Evolutionary conservation across 2,329 filamentous ascomycete species (phyloP).

Genomic region (Neopestalotiopsis sp.): DNA sequence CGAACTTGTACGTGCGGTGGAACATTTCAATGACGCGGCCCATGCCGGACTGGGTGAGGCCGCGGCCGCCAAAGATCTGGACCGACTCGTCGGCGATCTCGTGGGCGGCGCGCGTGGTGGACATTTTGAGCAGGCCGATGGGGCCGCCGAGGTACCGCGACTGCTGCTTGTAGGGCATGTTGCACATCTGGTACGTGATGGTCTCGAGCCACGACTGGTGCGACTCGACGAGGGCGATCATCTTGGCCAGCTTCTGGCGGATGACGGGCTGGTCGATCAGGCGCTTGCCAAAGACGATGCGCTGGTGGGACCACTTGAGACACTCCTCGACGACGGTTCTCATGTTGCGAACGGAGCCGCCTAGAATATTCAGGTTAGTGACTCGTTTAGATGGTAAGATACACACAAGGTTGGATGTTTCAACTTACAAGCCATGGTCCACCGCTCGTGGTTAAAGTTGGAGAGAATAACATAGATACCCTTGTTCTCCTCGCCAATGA

Average conservation of each 20-base stretch:
- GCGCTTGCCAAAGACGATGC: conserved; percentile 82
- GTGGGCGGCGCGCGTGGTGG: conserved; percentile 76
- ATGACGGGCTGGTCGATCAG: conserved; percentile 86
- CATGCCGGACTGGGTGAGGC: conserved; percentile 83
- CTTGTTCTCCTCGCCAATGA: conserved; percentile 84
- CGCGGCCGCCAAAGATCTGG: conserved; percentile 86
- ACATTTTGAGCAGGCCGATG: conserved; percentile 83
- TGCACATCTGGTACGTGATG: conserved; percentile 86
- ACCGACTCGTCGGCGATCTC: conserved; percentile 84
- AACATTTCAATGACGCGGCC: conserved; percentile 84
- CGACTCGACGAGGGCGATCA: conserved; percentile 83
- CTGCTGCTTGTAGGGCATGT: conserved; percentile 82
- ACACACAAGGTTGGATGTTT: not conserved
- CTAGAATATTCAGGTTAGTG: conserved; percentile 2
- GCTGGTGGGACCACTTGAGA: conserved; percentile 88
- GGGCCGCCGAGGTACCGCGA: conserved; percentile 77
- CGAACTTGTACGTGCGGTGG: conserved; percentile 83
- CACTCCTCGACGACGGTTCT: conserved; percentile 67
- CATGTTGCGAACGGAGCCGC: conserved; percentile 42
- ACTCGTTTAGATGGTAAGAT: not conserved
- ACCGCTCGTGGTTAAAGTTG: conserved; percentile 90
- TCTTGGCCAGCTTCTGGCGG: conserved; percentile 83
- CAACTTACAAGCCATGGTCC: conserved; percentile 71
- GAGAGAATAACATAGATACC: conserved; percentile 83
- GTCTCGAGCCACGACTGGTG: conserved; percentile 86